Percentiles rank a stretch among this genome's conserved stretches.
These are phyloP conservation scores for Malus hybrid DNA, from an alignment of 331 rosid genomes.

Conservation along the genomic window DNA sequence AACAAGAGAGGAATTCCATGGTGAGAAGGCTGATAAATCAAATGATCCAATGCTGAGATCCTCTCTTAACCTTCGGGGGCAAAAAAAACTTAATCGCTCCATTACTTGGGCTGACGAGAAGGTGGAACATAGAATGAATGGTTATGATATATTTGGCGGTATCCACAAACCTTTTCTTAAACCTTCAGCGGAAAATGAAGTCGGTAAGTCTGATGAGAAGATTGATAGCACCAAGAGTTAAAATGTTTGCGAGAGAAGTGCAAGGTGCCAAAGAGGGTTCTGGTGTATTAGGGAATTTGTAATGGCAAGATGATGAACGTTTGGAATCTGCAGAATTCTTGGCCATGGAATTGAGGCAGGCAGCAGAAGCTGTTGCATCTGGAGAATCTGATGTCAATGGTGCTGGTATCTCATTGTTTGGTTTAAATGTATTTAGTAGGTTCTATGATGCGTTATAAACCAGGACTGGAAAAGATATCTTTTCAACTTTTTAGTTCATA, in stretches of 20 bases:
- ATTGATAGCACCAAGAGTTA: constrained; percentile 19
- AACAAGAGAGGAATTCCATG: constrained; percentile 25
- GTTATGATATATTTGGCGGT: constrained; percentile 11
- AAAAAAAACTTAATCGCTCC: too few species aligned
- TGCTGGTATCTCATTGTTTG: constrained; percentile 50
- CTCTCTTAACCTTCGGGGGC: constrained; percentile 39
- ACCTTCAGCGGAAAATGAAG: constrained; percentile 26
- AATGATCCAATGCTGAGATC: constrained; percentile 25
- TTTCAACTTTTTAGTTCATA: not conserved
- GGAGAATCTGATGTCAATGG: constrained; percentile 42
- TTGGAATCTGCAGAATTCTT: constrained; percentile 75
- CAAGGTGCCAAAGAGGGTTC: constrained; percentile 23
- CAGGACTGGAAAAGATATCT: not conserved
- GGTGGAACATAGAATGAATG: constrained; percentile 19
- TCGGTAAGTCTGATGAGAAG: constrained; percentile 43
- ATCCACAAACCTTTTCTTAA: constrained; percentile 2
- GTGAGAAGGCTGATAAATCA: constrained; percentile 28
- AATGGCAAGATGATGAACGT: constrained; percentile 29
- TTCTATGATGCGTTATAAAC: not conserved
- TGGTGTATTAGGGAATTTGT: constrained; percentile 14
- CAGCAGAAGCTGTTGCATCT: constrained; percentile 10
- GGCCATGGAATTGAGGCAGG: constrained; percentile 63
- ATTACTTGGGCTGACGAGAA: constrained; percentile 20
- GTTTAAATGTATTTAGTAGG: constrained; percentile 14
- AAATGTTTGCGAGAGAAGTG: constrained; percentile 42